phyloP scores from a whole-genome alignment of 1,284 basidiomycete species.

The Moesziomyces parantarcticus region DNA sequence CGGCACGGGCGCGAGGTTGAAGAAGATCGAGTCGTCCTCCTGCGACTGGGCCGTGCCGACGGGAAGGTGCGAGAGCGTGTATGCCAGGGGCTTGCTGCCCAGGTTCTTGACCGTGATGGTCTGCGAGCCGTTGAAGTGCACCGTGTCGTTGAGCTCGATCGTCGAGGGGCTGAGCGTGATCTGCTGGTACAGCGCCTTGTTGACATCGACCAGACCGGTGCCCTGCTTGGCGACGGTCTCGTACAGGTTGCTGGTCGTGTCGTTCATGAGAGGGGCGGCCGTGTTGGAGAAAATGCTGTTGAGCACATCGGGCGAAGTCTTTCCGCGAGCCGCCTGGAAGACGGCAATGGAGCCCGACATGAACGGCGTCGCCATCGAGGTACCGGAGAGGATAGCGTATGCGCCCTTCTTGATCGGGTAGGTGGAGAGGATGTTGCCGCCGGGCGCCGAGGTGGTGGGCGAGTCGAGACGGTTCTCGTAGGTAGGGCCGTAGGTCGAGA shows the following conservation, averaged over 20 bases:
- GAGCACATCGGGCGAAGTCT: slow-evolving; percentile 62
- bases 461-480: slow-evolving; percentile 74
- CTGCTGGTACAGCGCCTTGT: slow-evolving; percentile 73
- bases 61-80: slow-evolving; percentile 56
- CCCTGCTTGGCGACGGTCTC: slow-evolving; percentile 77
- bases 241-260: slow-evolving; percentile 71
- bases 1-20: slow-evolving; percentile 71
- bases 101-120: slow-evolving; percentile 58
- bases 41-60: slow-evolving; percentile 65
- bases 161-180: slow-evolving; percentile 74
- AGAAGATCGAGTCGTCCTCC: slow-evolving; percentile 50
- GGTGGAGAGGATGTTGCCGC: slow-evolving; percentile 70
- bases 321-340: slow-evolving; percentile 72
- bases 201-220: slow-evolving; percentile 76
- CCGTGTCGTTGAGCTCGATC: slow-evolving; percentile 78
- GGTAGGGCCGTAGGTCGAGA: slow-evolving; percentile 74
- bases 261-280: slow-evolving; percentile 71
- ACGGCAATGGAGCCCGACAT: slow-evolving; percentile 77
- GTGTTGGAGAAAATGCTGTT: slow-evolving; percentile 75
- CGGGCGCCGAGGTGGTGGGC: slow-evolving; percentile 74
- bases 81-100: slow-evolving; percentile 48
- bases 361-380: slow-evolving; percentile 69
- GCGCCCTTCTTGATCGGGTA: slow-evolving; percentile 64
- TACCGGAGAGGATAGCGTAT: slow-evolving; percentile 71
- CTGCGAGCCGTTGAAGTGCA: slow-evolving; percentile 58